Evolutionary conservation across 345 rosid species (phyloP).

Genomic region (thale cress (Arabidopsis thaliana)): TAIR10.1 NC_003070.9:27782001-27782500

Average conservation of each 20-base stretch:
- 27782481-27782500: conserved; percentile 24
- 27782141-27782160: background rate
- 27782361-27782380: conserved; percentile 94
- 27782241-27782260: conserved; percentile 1
- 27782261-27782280: conserved; percentile 34
- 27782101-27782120: background rate
- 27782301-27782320: conserved; percentile 73
- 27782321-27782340: conserved; percentile 76
- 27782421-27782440: background rate
- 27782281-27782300: conserved; percentile 32
- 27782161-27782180: conserved; percentile 9
- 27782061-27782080: conserved; percentile 3
- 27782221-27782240: conserved; percentile 15
- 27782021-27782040: conserved; percentile 14
- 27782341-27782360: conserved; percentile 81
- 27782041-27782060: conserved; percentile 22
- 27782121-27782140: background rate
- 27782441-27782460: background rate
- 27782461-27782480: background rate
- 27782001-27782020: conserved; percentile 27
- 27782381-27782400: conserved; percentile 81
- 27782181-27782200: conserved; percentile 16
- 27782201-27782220: background rate
- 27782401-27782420: conserved; percentile 1
- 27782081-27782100: conserved; percentile 7